These are phyloP conservation scores for Diaporthe vaccinii DNA, from an alignment of 2,329 filamentous ascomycete species.

Conservation along the genomic window DNA sequence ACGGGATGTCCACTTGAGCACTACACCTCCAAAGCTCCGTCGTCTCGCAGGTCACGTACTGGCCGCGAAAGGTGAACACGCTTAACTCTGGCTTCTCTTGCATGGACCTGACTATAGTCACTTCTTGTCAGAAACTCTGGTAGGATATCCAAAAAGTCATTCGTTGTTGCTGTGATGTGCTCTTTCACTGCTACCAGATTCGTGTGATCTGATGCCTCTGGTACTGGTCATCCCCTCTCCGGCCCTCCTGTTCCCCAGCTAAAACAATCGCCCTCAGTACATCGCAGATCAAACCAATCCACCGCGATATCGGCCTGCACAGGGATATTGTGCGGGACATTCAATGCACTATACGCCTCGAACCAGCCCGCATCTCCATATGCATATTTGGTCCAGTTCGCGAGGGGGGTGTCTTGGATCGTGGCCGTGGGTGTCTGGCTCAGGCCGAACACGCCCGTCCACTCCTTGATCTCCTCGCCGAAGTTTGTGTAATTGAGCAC, in stretches of 20 bases:
- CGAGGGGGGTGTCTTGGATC: slow-evolving; percentile 50
- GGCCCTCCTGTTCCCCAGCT: slow-evolving; percentile 51
- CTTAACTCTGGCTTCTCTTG: not conserved
- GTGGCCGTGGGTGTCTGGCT: slow-evolving; percentile 47
- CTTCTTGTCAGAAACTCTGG: no score
- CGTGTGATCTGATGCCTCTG: not conserved
- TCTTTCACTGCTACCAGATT: not conserved
- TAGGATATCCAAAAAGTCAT: not conserved
- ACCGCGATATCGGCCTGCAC: slow-evolving; percentile 54
- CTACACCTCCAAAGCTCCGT: not conserved
- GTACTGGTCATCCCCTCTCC: not conserved
- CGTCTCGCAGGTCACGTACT: no score
- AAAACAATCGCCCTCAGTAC: slow-evolving; percentile 51
- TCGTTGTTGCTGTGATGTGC: not conserved
- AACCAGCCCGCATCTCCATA: slow-evolving; percentile 55
- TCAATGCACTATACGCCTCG: slow-evolving; percentile 55
- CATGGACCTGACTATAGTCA: not conserved
- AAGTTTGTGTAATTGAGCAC: slow-evolving; percentile 66
- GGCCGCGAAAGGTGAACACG: not conserved
- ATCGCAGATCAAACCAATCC: slow-evolving; percentile 54
- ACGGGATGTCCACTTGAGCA: not conserved
- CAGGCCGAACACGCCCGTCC: slow-evolving; percentile 58
- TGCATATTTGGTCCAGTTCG: slow-evolving; percentile 53
- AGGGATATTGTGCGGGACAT: slow-evolving; percentile 55
- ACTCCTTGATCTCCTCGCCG: slow-evolving; percentile 67